Percentiles rank a stretch among this genome's conserved stretches.
Evolutionary conservation across 805 yeast genomes (phyloP).

Genomic region (Wilhelminamyces savonicus): DNA sequence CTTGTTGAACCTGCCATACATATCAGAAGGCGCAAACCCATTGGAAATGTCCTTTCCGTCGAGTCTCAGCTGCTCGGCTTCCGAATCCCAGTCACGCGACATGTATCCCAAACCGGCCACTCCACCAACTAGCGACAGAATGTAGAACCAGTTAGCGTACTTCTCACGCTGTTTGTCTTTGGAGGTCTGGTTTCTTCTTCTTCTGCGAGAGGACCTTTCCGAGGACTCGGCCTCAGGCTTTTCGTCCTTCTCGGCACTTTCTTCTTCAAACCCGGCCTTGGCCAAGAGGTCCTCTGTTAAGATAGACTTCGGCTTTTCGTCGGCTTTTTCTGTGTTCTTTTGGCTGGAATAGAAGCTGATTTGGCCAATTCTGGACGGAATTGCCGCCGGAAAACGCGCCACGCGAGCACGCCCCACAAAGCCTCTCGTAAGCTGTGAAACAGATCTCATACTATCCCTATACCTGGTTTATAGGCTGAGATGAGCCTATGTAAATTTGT

Average conservation of each 20-base stretch:
- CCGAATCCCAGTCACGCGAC: slow-evolving; percentile 81
- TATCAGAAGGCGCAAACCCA: slow-evolving; percentile 61
- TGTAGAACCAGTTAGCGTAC: slow-evolving; percentile 69
- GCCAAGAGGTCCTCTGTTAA: slow-evolving; percentile 77
- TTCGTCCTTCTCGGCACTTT: slow-evolving; percentile 6
- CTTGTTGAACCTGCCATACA: slow-evolving; percentile 63
- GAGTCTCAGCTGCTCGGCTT: slow-evolving; percentile 50
- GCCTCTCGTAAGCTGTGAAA: too few relatives aligned
- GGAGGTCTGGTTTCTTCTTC: slow-evolving; percentile 56
- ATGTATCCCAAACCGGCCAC: slow-evolving; percentile 55
- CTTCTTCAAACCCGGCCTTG: slow-evolving; percentile 70
- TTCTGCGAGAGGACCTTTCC: slow-evolving; percentile 36
- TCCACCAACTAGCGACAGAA: slow-evolving; percentile 49
- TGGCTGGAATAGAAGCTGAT: too few relatives aligned
- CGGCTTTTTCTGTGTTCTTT: slow-evolving; percentile 13
- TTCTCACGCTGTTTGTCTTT: slow-evolving; percentile 78
- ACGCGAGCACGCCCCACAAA: too few relatives aligned
- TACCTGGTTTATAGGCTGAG: too few relatives aligned
- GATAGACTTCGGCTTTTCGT: slow-evolving; percentile 40
- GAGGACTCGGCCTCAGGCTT: slow-evolving; percentile 17
- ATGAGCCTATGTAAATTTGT: too few relatives aligned
- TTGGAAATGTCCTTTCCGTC: slow-evolving; percentile 51
- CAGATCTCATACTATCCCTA: too few relatives aligned
- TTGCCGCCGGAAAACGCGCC: too few relatives aligned
- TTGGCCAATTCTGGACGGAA: too few relatives aligned